Conservation (phyloP, 768 basidiomycete species). For the Galerina sulciceps region DNA sequence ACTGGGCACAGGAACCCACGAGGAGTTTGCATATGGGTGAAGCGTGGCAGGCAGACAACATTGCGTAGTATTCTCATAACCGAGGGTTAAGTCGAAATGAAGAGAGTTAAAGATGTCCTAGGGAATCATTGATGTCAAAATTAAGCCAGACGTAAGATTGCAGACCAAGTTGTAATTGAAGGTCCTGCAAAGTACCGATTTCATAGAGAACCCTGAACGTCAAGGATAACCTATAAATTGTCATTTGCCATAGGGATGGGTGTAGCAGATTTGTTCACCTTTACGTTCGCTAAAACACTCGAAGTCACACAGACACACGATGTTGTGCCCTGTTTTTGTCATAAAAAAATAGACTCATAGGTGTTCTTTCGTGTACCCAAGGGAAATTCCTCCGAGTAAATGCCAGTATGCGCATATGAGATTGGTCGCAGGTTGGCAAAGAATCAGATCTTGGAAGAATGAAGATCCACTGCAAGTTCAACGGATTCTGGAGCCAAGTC, state of each 20-base stretch:
- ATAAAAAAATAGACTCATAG: conserved; percentile 4
- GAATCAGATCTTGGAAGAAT: conserved; percentile 8
- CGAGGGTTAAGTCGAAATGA: neutral
- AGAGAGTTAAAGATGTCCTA: neutral
- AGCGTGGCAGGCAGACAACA: neutral
- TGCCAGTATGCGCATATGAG: conserved; percentile 13
- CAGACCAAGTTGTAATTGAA: neutral
- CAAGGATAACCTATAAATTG: conserved; percentile 18
- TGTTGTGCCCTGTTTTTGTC: conserved; percentile 6
- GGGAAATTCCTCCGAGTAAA: conserved; percentile 15
- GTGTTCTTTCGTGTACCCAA: conserved; percentile 10
- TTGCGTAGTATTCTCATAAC: neutral
- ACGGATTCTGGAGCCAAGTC: conserved; percentile 10
- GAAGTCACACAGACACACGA: conserved; percentile 5
- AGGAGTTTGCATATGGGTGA: neutral
- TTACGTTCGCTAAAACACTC: conserved; percentile 13
- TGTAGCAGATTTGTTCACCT: neutral
- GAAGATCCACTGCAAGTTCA: conserved; percentile 5
- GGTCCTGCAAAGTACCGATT: neutral
- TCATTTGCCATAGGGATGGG: conserved; percentile 15
- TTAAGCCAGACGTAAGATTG: neutral
- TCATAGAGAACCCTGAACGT: neutral
- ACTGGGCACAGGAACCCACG: neutral
- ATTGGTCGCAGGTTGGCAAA: conserved; percentile 14
- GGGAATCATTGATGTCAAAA: neutral